Evolutionary conservation across 2,329 filamentous ascomycete species (phyloP), one percentile per base, ranked within the genome.

Genomic region (Cordyceps javanica): DNA sequence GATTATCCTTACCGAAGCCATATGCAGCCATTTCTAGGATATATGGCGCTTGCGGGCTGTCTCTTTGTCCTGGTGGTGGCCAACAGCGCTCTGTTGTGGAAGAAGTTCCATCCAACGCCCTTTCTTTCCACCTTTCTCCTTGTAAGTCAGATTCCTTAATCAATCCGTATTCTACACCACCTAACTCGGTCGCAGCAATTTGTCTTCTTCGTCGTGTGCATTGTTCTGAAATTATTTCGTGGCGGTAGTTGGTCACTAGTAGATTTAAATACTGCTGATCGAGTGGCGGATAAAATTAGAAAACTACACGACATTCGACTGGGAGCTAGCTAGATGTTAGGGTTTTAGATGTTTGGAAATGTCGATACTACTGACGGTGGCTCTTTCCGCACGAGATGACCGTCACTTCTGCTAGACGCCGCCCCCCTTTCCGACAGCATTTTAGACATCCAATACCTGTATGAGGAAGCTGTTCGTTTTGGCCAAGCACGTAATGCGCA

Each of bases 1-100:
- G 66, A 72, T 50, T 75, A 75, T 45, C 72, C 73, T 0, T 75
- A 72, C 57, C 68, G 69, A 13, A 70, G 72, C 46, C 69, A 73
- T 34, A 67, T 66, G 1, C 74, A 75, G 59, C 73, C 73, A 0
- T 49, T 72, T 4, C 63, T 71, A 0, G 71, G 69, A 8, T 73
- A 72, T 51, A 34, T 70, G 2, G 72, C 72, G 1, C 56, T 75
- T 1, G 30, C 55, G 1, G 72, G 68, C 0, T 75, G 73, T 41
- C 46, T 74, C 1, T 67, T 72, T 55, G 61, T 74, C 9, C 60
- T 75, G 0, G 4, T 72, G 0, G 62, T 73, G 4, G 63, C 68
- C 0, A 69, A 72, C 42, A 67, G 70, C 1, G 67, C 72, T 16
- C 61, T 69, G 2, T 42, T 73, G 25, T 75, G 71, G 72, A 65